A percentile compares a stretch with the other conserved stretches of the same genome.
Conservation (phyloP, 805 yeast species). For the Kuraishia molischiana region DNA sequence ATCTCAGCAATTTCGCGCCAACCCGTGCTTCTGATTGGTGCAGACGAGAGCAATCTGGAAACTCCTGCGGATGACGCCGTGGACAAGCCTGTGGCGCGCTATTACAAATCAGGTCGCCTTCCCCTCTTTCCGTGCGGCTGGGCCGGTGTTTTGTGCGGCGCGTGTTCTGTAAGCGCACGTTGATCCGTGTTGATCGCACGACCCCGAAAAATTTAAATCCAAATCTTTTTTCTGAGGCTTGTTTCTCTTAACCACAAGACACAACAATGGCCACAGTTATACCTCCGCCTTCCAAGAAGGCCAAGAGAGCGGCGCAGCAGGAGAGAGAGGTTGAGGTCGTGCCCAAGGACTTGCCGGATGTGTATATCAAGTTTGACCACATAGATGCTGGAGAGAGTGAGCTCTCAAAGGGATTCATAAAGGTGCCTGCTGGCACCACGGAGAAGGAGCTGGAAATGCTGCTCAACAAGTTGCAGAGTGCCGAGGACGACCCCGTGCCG, state of each 20-base stretch:
- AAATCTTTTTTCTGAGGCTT: no score
- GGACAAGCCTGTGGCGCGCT: no score
- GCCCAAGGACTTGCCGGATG: constrained; percentile 79
- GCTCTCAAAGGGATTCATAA: constrained; percentile 62
- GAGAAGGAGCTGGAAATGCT: constrained; percentile 84
- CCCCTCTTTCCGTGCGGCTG: background rate
- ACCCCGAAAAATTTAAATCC: no score
- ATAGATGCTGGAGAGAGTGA: constrained; percentile 77
- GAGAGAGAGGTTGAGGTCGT: constrained; percentile 65
- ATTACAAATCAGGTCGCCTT: no score
- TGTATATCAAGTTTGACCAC: constrained; percentile 82
- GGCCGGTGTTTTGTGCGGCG: background rate
- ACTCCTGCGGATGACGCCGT: no score
- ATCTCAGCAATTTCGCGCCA: no score
- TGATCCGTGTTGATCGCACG: background rate
- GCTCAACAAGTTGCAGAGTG: constrained; percentile 67
- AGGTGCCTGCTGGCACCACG: constrained; percentile 86
- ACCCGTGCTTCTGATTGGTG: no score
- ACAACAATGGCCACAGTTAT: constrained; percentile 74
- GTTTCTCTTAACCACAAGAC: background rate
- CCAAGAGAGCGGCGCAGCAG: constrained; percentile 72
- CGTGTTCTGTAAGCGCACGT: background rate
- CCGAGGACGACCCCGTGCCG: constrained; percentile 78
- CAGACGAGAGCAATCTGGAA: no score
- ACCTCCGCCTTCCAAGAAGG: constrained; percentile 91